Evolutionary conservation across 2,329 filamentous ascomycete genomes (phyloP), one percentile per base, ranked within the genome.

Genomic region (Gyromitra esculenta): DNA sequence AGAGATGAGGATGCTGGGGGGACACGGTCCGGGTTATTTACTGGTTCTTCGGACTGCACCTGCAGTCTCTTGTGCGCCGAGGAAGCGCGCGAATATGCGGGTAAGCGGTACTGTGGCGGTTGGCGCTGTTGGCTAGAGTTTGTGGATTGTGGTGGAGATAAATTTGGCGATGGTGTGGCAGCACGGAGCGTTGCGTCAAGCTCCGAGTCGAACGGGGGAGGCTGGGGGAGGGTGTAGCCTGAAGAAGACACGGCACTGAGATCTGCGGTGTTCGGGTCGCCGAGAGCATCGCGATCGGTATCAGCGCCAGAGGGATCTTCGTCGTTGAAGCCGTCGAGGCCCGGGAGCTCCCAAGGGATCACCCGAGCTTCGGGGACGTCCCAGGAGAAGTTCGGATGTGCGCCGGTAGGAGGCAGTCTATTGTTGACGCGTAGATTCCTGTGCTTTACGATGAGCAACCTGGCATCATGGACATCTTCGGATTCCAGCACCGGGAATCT

Each of bases 391-490:
- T 43, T 60, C 15, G 57, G 31, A 18, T 69, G 72, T 35, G 65
- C 57, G 9, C 52, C 41, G 11, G 59, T n/a, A 41, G 66, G 50
- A 5, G 62, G 70, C n/a, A 56, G 43, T 50, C 48, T 60, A 25
- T 41, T 74, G 7, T 21, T 54, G 64, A 70, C 75, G 64, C 71
- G 65, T 62, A 66, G 45, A 48, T 70, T 73, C 71, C 75, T 77
- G 35, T 25, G 41, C 62, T 56, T 25, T 35, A 52, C 31, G 59
- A 65, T 60, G 41, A 68, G 59, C 31, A 25, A 52, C 48, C 11
- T 54, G 25, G 18, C 25, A 21, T 64, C 57, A 21, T 50, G 52
- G 48, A 21, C 37, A 43, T 43, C 37, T 11, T 31, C 25, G 25
- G 25, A 31, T 31, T 15, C 18, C 8, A 41, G 21, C 25, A 31